Conservation (phyloP, 352 stramenopile species). For the Phytophthora macrochlamydospora region DNA sequence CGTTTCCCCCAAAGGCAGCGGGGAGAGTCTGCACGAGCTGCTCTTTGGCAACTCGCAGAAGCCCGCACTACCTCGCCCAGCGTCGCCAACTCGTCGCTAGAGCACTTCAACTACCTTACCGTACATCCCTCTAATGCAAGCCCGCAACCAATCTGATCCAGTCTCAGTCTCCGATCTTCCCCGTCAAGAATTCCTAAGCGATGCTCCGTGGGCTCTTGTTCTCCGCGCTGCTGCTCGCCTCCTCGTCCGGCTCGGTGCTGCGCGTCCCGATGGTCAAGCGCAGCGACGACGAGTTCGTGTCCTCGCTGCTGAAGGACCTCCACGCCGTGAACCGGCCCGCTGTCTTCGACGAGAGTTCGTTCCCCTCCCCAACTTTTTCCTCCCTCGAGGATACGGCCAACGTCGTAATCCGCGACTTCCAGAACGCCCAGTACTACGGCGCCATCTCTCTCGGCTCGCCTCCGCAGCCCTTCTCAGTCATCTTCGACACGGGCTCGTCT, state of each 20-base stretch:
- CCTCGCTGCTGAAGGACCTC: conserved; percentile 56
- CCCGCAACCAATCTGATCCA: not conserved
- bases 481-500: conserved; percentile 97
- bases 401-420: conserved; percentile 90
- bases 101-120: not conserved
- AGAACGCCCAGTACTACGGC: conserved; percentile 96
- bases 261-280: conserved; percentile 79
- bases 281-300: conserved; percentile 64
- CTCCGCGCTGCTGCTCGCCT: conserved; percentile 19
- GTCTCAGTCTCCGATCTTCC: too few relatives aligned
- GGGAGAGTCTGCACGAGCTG: not conserved
- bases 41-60: not conserved
- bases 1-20: not conserved
- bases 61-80: not conserved
- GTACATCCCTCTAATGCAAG: not conserved
- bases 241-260: conserved; percentile 40
- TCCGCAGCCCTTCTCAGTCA: conserved; percentile 92
- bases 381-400: conserved; percentile 21
- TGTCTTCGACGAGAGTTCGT: conserved; percentile 37
- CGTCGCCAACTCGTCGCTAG: not conserved
- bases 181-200: not conserved
- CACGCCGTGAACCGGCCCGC: conserved; percentile 40
- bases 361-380: conserved; percentile 17
- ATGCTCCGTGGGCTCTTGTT: conserved; percentile 29
- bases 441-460: conserved; percentile 91